These are phyloP conservation scores for Ogataea allantospora DNA, from an alignment of 805 yeast genomes.

Conservation along the genomic window DNA sequence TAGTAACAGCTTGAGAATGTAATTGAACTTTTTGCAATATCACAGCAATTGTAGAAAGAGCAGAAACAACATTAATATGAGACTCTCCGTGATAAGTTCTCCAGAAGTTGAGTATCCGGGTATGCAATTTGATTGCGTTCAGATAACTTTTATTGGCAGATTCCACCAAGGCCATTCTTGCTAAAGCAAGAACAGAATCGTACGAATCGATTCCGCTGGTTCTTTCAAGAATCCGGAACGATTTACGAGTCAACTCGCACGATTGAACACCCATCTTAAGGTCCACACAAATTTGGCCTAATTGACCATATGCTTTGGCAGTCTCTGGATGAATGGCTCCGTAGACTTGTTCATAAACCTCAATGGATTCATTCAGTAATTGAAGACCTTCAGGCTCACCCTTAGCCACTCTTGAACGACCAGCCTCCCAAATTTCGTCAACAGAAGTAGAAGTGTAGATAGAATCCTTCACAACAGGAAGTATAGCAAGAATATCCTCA, in stretches of 20 bases:
- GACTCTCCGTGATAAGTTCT: slow-evolving; percentile 51
- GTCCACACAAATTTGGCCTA: slow-evolving; percentile 68
- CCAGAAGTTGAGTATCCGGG: slow-evolving; percentile 61
- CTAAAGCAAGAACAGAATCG: slow-evolving; percentile 68
- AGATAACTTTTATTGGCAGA: slow-evolving; percentile 53
- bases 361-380: slow-evolving; percentile 65
- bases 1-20: slow-evolving; percentile 45
- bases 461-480: slow-evolving; percentile 76
- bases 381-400: slow-evolving; percentile 55
- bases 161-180: slow-evolving; percentile 76
- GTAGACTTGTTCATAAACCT: slow-evolving; percentile 77
- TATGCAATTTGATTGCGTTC: slow-evolving; percentile 61
- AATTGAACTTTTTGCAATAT: slow-evolving; percentile 55
- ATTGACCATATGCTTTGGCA: slow-evolving; percentile 61
- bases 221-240: slow-evolving; percentile 76
- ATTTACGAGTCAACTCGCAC: slow-evolving; percentile 59
- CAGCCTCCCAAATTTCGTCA: slow-evolving; percentile 73
- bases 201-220: slow-evolving; percentile 75
- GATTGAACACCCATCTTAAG: slow-evolving; percentile 58
- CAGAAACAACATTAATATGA: slow-evolving; percentile 70
- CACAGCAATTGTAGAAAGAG: slow-evolving; percentile 59
- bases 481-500: slow-evolving; percentile 64
- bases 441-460: slow-evolving; percentile 63
- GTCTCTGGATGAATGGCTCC: slow-evolving; percentile 80
- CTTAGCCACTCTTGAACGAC: slow-evolving; percentile 38